Base-by-base conservation (phyloP, 192 early-diverging fungal genomes). In the Coemansia pectinata region DNA sequence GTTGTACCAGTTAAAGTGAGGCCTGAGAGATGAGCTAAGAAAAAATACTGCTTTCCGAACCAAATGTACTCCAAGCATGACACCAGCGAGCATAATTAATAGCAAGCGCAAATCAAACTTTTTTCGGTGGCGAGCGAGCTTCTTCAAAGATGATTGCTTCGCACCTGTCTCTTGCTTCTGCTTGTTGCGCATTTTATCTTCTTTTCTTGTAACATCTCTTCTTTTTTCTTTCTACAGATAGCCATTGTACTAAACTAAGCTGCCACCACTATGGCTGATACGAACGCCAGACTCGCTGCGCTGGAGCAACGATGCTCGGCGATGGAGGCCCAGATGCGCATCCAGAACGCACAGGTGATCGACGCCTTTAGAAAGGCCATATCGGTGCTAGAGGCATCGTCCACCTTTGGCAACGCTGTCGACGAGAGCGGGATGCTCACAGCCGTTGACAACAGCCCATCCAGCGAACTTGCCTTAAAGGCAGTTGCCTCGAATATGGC, bases 321-420 rank as follows among this genome's bases (percentile, higher is more conserved):
- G 42, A 21, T 58, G 39, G 57, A 42, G 33, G 33, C 42, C 29
- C 66, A 68, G 58, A 25, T 68, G 57, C 25, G 33, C 31, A 12
- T 29, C 10, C 57, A 36, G 11, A 58, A 25, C 15, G 40, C 45
- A n/a, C 23, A 29, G n/a, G 31, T 68, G 11, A 27, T 67, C 17
- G 17, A 44, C 7, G 38, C 33, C 6, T 67, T 67, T 38, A 53
- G 19, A 31, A 53, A 25, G 55, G 66, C 66, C 59, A 61, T 61
- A 39, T n/a, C 36, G 21, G 59, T 36, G 11, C 59, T 61, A 15
- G 59, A 61, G 21, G 36, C 34, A 5, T 21, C 59, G 8, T 33
- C 59, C n/a, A 11, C 36, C 33, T 36, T 23, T 12, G 11, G 19
- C 59, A 40, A 3, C 7, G 19, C 17, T 11, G 3, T 10, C 1